Percentiles rank a stretch among this genome's conserved stretches.
Conservation (phyloP, 2,329 filamentous ascomycete species). For the Aureobasidium vineae region DNA sequence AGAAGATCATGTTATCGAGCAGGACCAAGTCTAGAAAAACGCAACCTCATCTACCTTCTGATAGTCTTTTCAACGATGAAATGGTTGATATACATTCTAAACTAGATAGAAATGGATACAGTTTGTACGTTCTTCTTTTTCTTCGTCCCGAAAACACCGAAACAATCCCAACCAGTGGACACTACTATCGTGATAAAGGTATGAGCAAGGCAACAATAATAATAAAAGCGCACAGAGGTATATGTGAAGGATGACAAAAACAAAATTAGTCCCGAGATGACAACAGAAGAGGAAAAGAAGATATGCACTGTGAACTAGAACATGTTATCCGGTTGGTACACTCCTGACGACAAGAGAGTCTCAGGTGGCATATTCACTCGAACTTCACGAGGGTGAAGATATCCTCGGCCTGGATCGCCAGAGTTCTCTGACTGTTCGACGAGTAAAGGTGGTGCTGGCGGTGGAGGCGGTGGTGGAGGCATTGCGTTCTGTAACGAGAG, state of each 20-base stretch:
- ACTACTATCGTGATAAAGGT: neutral
- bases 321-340: slow-evolving; percentile 33
- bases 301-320: neutral
- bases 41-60: neutral
- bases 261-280: neutral
- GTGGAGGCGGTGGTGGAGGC: slow-evolving; percentile 25
- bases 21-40: neutral
- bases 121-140: neutral
- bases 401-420: slow-evolving; percentile 40
- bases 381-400: slow-evolving; percentile 30
- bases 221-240: neutral
- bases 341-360: slow-evolving; percentile 45
- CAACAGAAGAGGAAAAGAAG: neutral
- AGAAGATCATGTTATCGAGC: neutral
- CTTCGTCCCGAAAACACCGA: neutral
- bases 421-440: slow-evolving; percentile 31
- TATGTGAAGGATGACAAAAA: neutral
- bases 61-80: neutral
- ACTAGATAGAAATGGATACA: neutral
- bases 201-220: neutral
- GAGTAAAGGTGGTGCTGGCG: slow-evolving; percentile 9
- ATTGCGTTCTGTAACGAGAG: slow-evolving; percentile 38
- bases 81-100: slow-evolving; percentile 16
- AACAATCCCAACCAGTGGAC: neutral
- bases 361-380: slow-evolving; percentile 52